Evolutionary conservation across 2,329 filamentous ascomycete genomes (phyloP).

Genomic region (Aspergillus fischeri): DNA sequence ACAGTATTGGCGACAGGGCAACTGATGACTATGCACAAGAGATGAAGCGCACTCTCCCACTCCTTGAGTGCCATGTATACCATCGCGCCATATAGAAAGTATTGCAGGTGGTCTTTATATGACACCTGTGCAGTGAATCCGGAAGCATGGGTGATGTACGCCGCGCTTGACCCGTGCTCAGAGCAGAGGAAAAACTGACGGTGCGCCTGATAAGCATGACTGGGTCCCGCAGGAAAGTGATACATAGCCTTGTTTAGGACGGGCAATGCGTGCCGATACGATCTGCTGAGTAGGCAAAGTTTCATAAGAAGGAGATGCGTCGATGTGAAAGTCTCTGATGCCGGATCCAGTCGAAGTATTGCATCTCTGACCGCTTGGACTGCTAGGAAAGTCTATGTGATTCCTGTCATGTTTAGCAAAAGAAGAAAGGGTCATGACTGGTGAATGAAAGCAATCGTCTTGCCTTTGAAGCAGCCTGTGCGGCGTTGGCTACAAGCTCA

Average conservation of each 20-base stretch:
- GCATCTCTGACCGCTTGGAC: conserved; percentile 40
- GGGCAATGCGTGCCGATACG: conserved; percentile 37
- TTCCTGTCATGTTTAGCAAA: conserved; percentile 19
- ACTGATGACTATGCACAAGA: conserved; percentile 62
- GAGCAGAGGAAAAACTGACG: conserved; percentile 26
- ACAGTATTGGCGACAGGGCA: conserved; percentile 61
- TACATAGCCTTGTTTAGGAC: conserved; percentile 41
- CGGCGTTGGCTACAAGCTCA: conserved; percentile 26
- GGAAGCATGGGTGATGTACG: conserved; percentile 34
- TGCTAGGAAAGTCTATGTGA: conserved; percentile 28
- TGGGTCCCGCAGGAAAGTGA: conserved; percentile 33
- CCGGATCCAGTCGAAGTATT: conserved; percentile 43
- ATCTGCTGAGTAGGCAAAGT: conserved; percentile 40
- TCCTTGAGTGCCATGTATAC: conserved; percentile 58
- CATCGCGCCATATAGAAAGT: conserved; percentile 62
- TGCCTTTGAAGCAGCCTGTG: conserved; percentile 35
- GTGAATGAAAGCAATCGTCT: conserved; percentile 1
- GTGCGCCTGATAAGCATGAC: conserved; percentile 21
- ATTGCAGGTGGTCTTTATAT: conserved; percentile 53
- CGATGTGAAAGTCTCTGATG: conserved; percentile 41
- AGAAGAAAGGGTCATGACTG: background rate
- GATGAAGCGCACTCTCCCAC: conserved; percentile 60
- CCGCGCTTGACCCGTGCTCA: conserved; percentile 25
- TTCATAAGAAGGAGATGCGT: conserved; percentile 39
- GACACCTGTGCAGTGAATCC: conserved; percentile 39